These are phyloP conservation scores for Xylariaceae sp. DNA, from an alignment of 2,329 filamentous ascomycete genomes.

Conservation along the genomic window DNA sequence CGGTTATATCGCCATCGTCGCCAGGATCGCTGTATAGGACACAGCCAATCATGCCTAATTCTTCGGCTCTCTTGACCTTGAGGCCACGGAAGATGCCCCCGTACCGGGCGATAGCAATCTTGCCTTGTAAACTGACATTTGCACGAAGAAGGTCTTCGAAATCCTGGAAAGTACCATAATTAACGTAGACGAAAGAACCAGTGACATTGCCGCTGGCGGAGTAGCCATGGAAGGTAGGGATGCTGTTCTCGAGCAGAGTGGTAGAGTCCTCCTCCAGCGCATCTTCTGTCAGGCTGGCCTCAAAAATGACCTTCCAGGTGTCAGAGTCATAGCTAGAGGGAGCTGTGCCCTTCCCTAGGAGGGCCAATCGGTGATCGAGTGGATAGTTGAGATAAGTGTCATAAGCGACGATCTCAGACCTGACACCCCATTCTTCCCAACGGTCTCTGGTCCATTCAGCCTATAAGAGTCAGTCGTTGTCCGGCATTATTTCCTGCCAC, in stretches of 20 bases:
- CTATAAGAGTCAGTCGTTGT: conserved; percentile 31
- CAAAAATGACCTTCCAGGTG: conserved; percentile 62
- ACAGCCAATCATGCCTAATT: conserved; percentile 81
- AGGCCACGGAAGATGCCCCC: conserved; percentile 83
- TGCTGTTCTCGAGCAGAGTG: conserved; percentile 63
- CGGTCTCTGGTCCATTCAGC: conserved; percentile 70
- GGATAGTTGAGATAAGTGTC: conserved; percentile 78
- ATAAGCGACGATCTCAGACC: conserved; percentile 62
- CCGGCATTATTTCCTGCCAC: neutral
- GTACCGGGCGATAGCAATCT: conserved; percentile 84
- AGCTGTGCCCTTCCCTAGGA: conserved; percentile 51
- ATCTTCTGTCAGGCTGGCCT: conserved; percentile 80
- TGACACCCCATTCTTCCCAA: conserved; percentile 68
- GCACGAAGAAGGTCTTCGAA: conserved; percentile 75
- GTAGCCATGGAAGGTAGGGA: conserved; percentile 94
- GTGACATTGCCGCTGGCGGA: conserved; percentile 91
- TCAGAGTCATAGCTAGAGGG: conserved; percentile 34
- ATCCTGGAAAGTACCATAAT: conserved; percentile 83
- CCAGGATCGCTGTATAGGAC: conserved; percentile 86
- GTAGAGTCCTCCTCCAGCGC: conserved; percentile 79
- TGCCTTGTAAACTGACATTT: conserved; percentile 72
- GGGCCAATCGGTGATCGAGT: conserved; percentile 62
- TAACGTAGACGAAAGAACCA: conserved; percentile 79
- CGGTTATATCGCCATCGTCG: conserved; percentile 77
- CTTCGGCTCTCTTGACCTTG: conserved; percentile 88